A percentile compares a stretch with the other conserved stretches of the same genome.
phyloP scores from a whole-genome alignment of 1,139 yeast species.

The Magnusiomyces sp. region DNA sequence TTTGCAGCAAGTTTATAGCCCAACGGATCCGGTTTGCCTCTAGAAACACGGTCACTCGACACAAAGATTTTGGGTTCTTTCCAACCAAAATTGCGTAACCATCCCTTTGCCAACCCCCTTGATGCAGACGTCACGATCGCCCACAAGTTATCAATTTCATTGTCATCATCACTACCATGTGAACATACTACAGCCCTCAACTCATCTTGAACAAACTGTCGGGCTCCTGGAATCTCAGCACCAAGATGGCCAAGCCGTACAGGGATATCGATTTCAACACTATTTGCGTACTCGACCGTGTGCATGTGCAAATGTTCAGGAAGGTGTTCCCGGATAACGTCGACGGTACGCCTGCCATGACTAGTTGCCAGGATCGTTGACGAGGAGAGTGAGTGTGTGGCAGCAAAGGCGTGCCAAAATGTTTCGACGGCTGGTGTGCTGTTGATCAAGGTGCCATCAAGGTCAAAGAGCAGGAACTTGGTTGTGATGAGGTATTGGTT shows the following conservation, averaged over 20 bases:
- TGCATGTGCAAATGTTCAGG: slow-evolving; percentile 55
- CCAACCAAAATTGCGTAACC: slow-evolving; percentile 58
- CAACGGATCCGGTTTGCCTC: slow-evolving; percentile 80
- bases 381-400: slow-evolving; percentile 62
- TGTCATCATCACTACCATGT: slow-evolving; percentile 7
- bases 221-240: slow-evolving; percentile 66
- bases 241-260: slow-evolving; percentile 65
- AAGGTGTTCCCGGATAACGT: slow-evolving; percentile 56
- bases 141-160: slow-evolving; percentile 37
- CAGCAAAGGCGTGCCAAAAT: slow-evolving; percentile 70
- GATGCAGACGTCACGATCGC: slow-evolving; percentile 85
- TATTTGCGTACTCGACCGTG: slow-evolving; percentile 54
- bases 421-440: slow-evolving; percentile 77
- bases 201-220: slow-evolving; percentile 46
- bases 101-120: slow-evolving; percentile 62
- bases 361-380: slow-evolving; percentile 63
- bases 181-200: slow-evolving; percentile 19
- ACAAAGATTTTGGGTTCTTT: slow-evolving; percentile 64
- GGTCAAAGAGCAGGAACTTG: slow-evolving; percentile 49
- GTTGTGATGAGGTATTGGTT: not conserved
- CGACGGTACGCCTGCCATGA: slow-evolving; percentile 79
- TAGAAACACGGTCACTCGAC: slow-evolving; percentile 67
- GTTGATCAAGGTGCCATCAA: slow-evolving; percentile 78
- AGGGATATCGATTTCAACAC: slow-evolving; percentile 64
- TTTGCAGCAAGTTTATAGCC: slow-evolving; percentile 46